Evolutionary conservation across 345 rosid genomes (phyloP).

Genomic region (Barbarea vulgaris): DNA sequence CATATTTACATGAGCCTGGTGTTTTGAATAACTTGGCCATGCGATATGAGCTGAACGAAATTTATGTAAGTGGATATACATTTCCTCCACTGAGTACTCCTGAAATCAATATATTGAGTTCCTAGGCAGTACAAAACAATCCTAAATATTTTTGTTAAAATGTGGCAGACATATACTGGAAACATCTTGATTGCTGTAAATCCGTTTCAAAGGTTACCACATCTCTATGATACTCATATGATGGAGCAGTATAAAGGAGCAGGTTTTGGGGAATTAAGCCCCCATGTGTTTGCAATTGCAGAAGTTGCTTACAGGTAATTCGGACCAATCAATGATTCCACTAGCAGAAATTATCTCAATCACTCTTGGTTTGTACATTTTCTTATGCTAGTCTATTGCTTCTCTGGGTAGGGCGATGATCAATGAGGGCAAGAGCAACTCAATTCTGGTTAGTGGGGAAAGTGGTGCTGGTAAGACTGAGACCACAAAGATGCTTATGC

Average conservation of each 20-base stretch:
- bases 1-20: conserved; percentile 98
- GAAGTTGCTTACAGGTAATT: conserved; percentile 96
- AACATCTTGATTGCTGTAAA: conserved; percentile 97
- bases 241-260: conserved; percentile 99
- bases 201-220: conserved; percentile 98
- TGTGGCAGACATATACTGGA: conserved; percentile 90
- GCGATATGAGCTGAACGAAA: conserved; percentile 98
- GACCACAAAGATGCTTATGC: conserved; percentile 99
- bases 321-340: conserved; percentile 9
- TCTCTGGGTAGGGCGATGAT: conserved; percentile 81
- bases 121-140: conserved; percentile 4
- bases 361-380: conserved; percentile 9
- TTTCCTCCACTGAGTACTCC: conserved; percentile 19
- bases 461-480: conserved; percentile 99
- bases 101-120: not conserved
- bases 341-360: conserved; percentile 3
- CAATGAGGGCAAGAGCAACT: conserved; percentile 97
- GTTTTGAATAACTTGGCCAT: conserved; percentile 87
- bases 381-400: conserved; percentile 39
- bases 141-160: conserved; percentile 21
- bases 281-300: conserved; percentile 98
- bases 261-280: conserved; percentile 95
- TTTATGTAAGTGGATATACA: conserved; percentile 66
- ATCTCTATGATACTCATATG: conserved; percentile 98
- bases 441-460: conserved; percentile 99